Base-by-base conservation (phyloP, 176 grass and related monocot species). In the Aegilops umbellulata region DNA sequence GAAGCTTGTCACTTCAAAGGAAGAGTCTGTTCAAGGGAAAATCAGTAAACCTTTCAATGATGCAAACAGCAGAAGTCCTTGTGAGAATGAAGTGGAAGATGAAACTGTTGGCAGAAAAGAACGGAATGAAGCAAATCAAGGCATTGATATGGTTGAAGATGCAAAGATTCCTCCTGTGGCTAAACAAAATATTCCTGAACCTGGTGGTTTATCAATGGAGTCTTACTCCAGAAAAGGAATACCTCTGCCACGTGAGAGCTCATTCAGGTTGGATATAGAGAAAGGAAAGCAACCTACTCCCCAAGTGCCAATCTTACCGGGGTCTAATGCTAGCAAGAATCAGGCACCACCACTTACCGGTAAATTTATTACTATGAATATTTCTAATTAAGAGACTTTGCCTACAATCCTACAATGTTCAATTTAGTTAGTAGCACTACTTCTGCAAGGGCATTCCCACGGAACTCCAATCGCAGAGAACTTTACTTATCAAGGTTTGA, bases 221-320 rank as follows among this genome's bases (percentile, higher is more conserved):
- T 19, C 34, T 81, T 53, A 86, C 27, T 73, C 90, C 44, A 91
- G 80, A 64, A 92, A 92, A 90, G 66, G 17, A 73, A 31, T 68
- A n/a, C 12, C 65, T 31, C 35, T 39, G 14, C 92, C 53, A 47
- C 61, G 31, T 4, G 88, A 87, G 26, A 86, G 78, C 38, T 90
- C 81, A 78, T 78, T 80, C 6, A 80, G 32, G 70, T 72, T 67
- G 66, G 88, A 81, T 75, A 67, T 35, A 25, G 94, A 86, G 58
- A 94, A 91, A 88, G 88, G 79, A 74, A 95, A 95, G 80, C 86
- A 66, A 70, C 16, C 63, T n/a, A 65, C 10, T 79, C 31, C 76
- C 62, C 72, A 69, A 71, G 20, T 66, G 47, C 71, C 85, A 89
- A 70, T 39, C 69, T 85, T 78, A 63, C 82, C 25, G 22, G 65